Evolutionary conservation across 2,329 filamentous ascomycete species (phyloP), one percentile per base, ranked within the genome.

Genomic region (Aspergillus versicolor): DNA sequence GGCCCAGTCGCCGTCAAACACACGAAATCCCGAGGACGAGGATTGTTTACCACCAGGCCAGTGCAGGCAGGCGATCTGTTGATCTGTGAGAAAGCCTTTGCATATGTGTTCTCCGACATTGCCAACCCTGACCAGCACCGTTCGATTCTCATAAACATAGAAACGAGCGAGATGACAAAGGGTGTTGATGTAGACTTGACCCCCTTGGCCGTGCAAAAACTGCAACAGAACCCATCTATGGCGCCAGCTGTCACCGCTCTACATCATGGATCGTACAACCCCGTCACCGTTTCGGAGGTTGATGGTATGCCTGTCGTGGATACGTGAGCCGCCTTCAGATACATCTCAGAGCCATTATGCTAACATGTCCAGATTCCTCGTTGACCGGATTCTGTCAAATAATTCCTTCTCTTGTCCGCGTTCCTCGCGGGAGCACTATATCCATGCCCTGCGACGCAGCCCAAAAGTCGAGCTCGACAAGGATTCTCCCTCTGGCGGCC

Each of bases 51-150:
- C 0, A 82, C 76, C 0, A 67, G 70, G 19, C 62, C 70, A 0
- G 79, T 86, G 2, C 71, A 73, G 37, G 75, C 78, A 0, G 82
- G 82, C 0, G 79, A 84, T 4, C 69, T 84, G 2, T 65, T 86
- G 0, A 61, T 85, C 1, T 84, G 81, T 46, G 83, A 85, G 58
- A 85, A 85, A 59, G 82, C 82, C 0, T 83, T 84, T 62, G 67
- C 67, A 0, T 75, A 82, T 63, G 60, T 55, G 7, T 65, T 61
- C 34, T 30, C 54, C n/a, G 54, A 63, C 27, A 24, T 44, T 37
- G n/a, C 52, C 5, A 2, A 22, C 13, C 13, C n/a, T 6, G 49
- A 40, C 1, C 51, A 30, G 32, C 17, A 67, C 45, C n/a, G 60
- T 56, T 5, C 67, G 1, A n/a, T 79, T 0, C 49, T 81, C 43